Conservation (phyloP, 1,284 basidiomycete species). For the Grifola frondosa region DNA sequence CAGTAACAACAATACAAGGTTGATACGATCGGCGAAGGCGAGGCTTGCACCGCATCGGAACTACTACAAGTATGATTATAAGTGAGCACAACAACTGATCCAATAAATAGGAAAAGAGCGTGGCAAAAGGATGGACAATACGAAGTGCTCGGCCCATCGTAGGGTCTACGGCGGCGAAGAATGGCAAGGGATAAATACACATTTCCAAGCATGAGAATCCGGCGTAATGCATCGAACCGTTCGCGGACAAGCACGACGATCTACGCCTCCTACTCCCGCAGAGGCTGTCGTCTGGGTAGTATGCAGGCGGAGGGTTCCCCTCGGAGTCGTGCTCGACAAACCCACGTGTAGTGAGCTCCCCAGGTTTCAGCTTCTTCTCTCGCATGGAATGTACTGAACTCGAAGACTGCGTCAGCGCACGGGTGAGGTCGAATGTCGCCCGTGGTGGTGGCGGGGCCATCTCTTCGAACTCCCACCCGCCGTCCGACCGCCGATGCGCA, state of each 20-base stretch:
- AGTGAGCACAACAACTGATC: too few species aligned
- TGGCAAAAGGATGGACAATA: too few species aligned
- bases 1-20: too few species aligned
- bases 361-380: slow-evolving; percentile 25
- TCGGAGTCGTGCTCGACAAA: slow-evolving; percentile 27
- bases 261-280: not conserved
- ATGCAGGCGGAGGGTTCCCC: slow-evolving; percentile 29
- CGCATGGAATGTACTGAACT: slow-evolving; percentile 14
- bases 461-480: slow-evolving; percentile 32
- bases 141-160: too few species aligned
- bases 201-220: too few species aligned
- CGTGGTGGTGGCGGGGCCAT: slow-evolving; percentile 6
- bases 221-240: not conserved
- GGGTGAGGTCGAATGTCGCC: slow-evolving; percentile 13
- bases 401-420: slow-evolving; percentile 13
- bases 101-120: too few species aligned
- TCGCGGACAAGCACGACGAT: not conserved
- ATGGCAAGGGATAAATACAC: too few species aligned
- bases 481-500: slow-evolving; percentile 30
- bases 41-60: too few species aligned
- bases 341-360: slow-evolving; percentile 29
- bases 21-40: too few species aligned
- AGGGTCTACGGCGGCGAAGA: too few species aligned
- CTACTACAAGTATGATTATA: too few species aligned
- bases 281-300: slow-evolving; percentile 17